phyloP scores from a whole-genome alignment of 1,139 yeast genomes.

The Yamadazyma atmosphaerica region DNA sequence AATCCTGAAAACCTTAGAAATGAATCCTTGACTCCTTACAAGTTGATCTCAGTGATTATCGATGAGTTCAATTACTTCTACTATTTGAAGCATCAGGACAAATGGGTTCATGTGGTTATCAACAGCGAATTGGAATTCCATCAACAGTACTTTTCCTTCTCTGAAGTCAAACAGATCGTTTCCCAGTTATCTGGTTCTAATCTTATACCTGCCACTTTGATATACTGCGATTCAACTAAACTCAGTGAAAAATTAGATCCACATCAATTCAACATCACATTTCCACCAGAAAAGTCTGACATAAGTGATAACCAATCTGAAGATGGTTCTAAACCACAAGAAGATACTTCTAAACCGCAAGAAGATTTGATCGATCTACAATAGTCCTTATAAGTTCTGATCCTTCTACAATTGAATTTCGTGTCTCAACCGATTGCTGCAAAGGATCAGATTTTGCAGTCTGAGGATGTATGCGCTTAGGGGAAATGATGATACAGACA shows the following conservation, averaged over 20 bases:
- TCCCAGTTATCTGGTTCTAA: constrained; percentile 4
- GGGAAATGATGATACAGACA: neutral
- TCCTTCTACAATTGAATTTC: neutral
- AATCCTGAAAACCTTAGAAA: constrained; percentile 15
- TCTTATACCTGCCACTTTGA: constrained; percentile 8
- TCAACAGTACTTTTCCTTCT: constrained; percentile 12
- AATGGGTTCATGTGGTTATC: constrained; percentile 21
- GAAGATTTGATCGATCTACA: neutral
- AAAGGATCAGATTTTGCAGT: neutral
- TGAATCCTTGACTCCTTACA: constrained; percentile 17
- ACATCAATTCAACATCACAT: neutral
- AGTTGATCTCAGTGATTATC: constrained; percentile 29
- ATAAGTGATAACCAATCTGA: neutral
- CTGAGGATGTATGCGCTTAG: constrained; percentile 6
- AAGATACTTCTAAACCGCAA: too few species aligned
- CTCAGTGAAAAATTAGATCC: constrained; percentile 6
- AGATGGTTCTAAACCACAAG: neutral
- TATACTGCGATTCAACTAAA: constrained; percentile 12
- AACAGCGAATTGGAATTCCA: constrained; percentile 7
- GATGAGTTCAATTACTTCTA: constrained; percentile 31
- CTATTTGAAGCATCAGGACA: constrained; percentile 13
- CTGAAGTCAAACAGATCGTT: constrained; percentile 6
- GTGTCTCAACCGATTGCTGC: neutral
- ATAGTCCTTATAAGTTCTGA: neutral
- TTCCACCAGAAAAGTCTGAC: neutral